A percentile compares a stretch with the other conserved stretches of the same genome.
phyloP scores from a whole-genome alignment of 768 basidiomycete genomes.

The Flagelloscypha sp. region DNA sequence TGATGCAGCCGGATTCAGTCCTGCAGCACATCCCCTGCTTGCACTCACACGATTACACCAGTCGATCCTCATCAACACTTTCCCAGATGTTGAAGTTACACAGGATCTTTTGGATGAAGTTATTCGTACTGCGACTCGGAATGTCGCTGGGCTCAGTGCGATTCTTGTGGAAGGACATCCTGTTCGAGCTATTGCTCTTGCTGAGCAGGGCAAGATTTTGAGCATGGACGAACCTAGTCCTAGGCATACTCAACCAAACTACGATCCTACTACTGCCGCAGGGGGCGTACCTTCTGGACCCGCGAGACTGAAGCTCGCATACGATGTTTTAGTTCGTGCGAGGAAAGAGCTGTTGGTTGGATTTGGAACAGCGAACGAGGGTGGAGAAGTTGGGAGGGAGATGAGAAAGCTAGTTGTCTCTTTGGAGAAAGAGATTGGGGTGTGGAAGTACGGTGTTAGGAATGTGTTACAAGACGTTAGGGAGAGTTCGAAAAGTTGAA shows the following conservation, averaged over 20 bases:
- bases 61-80: slow-evolving; percentile 51
- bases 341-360: slow-evolving; percentile 54
- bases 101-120: slow-evolving; percentile 55
- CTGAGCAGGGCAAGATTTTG: slow-evolving; percentile 76
- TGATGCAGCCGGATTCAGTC: slow-evolving; percentile 46
- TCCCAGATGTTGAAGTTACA: slow-evolving; percentile 34
- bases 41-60: slow-evolving; percentile 65
- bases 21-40: slow-evolving; percentile 71
- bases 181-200: slow-evolving; percentile 61
- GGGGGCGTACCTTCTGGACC: slow-evolving; percentile 65
- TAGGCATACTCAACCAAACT: slow-evolving; percentile 21
- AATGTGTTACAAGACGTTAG: slow-evolving; percentile 50
- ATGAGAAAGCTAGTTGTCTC: slow-evolving; percentile 51
- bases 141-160: slow-evolving; percentile 41
- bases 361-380: slow-evolving; percentile 63
- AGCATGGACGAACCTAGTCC: slow-evolving; percentile 67
- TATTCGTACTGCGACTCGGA: slow-evolving; percentile 48
- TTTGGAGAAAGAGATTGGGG: slow-evolving; percentile 64
- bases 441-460: slow-evolving; percentile 57
- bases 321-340: slow-evolving; percentile 56
- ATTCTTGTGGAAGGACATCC: slow-evolving; percentile 67
- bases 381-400: slow-evolving; percentile 61
- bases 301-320: slow-evolving; percentile 52
- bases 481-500: no score
- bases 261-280: no score